Percentiles rank a stretch among this genome's conserved stretches.
phyloP scores from a whole-genome alignment of 768 basidiomycete genomes.

The Bullera alba region DNA sequence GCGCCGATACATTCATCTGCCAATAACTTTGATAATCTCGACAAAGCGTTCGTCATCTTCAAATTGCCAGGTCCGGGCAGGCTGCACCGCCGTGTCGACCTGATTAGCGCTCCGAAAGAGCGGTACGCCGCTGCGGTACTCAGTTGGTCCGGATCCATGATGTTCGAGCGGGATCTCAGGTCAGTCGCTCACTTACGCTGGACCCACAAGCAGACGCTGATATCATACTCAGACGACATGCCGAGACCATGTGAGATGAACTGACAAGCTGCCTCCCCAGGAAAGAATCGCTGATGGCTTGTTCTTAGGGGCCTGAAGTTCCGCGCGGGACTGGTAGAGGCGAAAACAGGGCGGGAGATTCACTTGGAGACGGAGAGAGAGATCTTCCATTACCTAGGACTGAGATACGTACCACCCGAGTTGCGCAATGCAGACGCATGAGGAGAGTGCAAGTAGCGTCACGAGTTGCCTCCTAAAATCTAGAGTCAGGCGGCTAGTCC shows the following conservation, averaged over 20 bases:
- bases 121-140: conserved; percentile 82
- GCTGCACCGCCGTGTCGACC: conserved; percentile 65
- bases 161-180: conserved; percentile 81
- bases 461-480: too few relatives aligned
- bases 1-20: conserved; percentile 19
- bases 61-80: conserved; percentile 53
- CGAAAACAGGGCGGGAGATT: conserved; percentile 33
- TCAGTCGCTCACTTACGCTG: conserved; percentile 11
- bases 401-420: conserved; percentile 40
- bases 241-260: conserved; percentile 24
- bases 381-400: conserved; percentile 35
- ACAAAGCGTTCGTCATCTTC: conserved; percentile 78
- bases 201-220: neutral
- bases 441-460: neutral
- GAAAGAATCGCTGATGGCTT: neutral
- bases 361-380: conserved; percentile 39
- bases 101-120: conserved; percentile 70
- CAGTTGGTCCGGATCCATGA: conserved; percentile 86
- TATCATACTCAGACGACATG: conserved; percentile 26
- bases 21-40: conserved; percentile 69
- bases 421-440: conserved; percentile 42
- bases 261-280: too few relatives aligned
- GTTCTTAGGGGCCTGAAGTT: conserved; percentile 32
- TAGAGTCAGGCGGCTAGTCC: too few relatives aligned
- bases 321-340: conserved; percentile 27